Percentiles rank a stretch among this genome's conserved stretches.
Evolutionary conservation across 164 flowering plant genomes (phyloP).

Genomic region (Echeveria elegans): DNA sequence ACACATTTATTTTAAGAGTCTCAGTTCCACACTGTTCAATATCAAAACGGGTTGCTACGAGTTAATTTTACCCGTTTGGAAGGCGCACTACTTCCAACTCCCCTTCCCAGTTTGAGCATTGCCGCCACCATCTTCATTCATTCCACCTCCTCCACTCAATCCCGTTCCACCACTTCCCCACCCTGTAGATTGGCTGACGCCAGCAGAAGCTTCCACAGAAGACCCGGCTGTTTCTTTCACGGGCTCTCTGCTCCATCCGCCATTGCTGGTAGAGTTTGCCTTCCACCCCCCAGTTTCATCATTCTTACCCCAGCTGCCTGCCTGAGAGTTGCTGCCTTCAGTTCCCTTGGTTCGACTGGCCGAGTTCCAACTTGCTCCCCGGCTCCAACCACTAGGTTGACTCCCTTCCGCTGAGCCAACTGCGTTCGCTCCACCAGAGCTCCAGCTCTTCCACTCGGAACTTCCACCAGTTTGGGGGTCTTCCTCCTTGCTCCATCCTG

Average conservation of each 20-base stretch:
- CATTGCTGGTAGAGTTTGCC: background rate
- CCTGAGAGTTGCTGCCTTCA: slow-evolving; percentile 11
- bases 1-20: too few relatives aligned
- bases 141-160: slow-evolving; percentile 14
- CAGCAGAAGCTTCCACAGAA: slow-evolving; percentile 9
- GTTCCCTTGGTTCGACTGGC: slow-evolving; percentile 10
- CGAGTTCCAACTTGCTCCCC: slow-evolving; percentile 14
- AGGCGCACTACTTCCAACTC: slow-evolving; percentile 5
- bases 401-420: slow-evolving; percentile 12
- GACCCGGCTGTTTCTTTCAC: slow-evolving; percentile 15
- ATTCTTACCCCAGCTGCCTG: slow-evolving; percentile 10
- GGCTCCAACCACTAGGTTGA: slow-evolving; percentile 18
- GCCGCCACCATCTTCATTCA: slow-evolving; percentile 11
- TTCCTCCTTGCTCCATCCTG: background rate
- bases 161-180: slow-evolving; percentile 18
- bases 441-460: slow-evolving; percentile 13
- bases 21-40: too few relatives aligned
- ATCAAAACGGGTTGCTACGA: too few relatives aligned
- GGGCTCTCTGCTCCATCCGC: slow-evolving; percentile 1
- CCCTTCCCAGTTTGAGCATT: slow-evolving; percentile 6
- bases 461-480: background rate
- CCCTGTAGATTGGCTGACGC: slow-evolving; percentile 15
- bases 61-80: too few relatives aligned
- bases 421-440: slow-evolving; percentile 7
- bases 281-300: slow-evolving; percentile 1